Evolutionary conservation across 495 filamentous ascomycete genomes (phyloP).

Genomic region (Penicillium robsamsonii): DNA sequence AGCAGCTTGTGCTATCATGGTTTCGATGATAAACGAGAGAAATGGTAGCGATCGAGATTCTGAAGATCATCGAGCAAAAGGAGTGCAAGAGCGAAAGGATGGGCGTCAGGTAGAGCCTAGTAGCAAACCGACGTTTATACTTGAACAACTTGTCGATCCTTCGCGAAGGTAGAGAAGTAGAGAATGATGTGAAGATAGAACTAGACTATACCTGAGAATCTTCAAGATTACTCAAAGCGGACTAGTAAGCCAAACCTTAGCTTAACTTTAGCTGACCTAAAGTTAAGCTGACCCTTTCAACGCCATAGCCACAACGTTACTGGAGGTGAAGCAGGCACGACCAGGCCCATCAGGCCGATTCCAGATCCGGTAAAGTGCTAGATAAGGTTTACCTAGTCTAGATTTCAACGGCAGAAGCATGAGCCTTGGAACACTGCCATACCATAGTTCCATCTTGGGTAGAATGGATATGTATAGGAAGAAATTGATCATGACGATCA

Average conservation of each 20-base stretch:
- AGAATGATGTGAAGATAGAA: neutral
- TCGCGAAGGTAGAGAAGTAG: neutral
- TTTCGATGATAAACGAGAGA: neutral
- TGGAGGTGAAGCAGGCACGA: neutral
- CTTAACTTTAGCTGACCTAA: neutral
- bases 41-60: neutral
- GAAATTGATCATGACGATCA: neutral
- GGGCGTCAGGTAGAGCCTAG: neutral
- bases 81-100: neutral
- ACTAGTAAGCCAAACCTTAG: neutral
- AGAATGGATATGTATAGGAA: neutral
- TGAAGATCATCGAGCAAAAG: neutral
- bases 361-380: neutral
- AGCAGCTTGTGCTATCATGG: neutral
- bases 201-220: neutral
- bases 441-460: neutral
- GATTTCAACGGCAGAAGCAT: neutral
- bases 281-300: neutral
- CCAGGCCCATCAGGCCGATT: neutral
- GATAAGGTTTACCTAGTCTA: neutral
- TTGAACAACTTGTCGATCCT: neutral
- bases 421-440: neutral
- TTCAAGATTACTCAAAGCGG: neutral
- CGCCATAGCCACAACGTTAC: neutral
- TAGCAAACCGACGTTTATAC: neutral